Evolutionary conservation across 2,329 filamentous ascomycete species (phyloP), one percentile per base, ranked within the genome.

Genomic region (Fusarium brachygibbosum): DNA sequence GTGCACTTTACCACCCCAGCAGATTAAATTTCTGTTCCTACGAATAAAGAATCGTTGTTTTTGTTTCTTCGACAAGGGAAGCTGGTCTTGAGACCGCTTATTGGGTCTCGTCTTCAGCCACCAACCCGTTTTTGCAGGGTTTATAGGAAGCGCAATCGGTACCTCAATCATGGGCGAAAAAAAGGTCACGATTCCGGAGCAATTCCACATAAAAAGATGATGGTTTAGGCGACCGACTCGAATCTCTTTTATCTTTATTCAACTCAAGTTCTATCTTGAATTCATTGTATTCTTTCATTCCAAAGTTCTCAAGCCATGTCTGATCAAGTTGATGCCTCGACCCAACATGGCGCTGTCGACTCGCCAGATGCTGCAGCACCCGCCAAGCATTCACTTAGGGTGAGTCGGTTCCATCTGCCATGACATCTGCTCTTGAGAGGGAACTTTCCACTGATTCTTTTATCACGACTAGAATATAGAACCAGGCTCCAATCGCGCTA

Each of bases 91-190:
- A 19, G 34, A 23, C 16, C 11, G 7, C 31, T 35, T 13, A 53
- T 52, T 58, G 46, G 23, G 2, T 16, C 29, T 35, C 11, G 35
- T 3, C 23, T 17, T 11, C 42, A 49, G 42, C 42, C 42, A 3
- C 48, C 48, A 46, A 56, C 23, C 28, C 9, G 9, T 17, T 35
- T 29, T 1, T 48, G 14, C 59, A 63, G 13, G 59, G 58, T 4
- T 63, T 19, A 28, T 13, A 17, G 25, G n/a, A 44, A 51, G 13
- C 9, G 9, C 12, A 28, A 11, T 35, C 46, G 9, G 9, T 6
- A 2, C 19, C 37, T 34, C 32, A 6, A 10, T 32, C 4, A 29
- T 41, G 40, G 9, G 16, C 56, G 8, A 31, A 55, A 62, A 63
- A 37, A 31, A 10, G 5, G 40, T 25, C 13, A 32, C 37, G 28